Conservation (phyloP, 2,329 filamentous ascomycete species). For the Cryphonectria parasitica region DNA sequence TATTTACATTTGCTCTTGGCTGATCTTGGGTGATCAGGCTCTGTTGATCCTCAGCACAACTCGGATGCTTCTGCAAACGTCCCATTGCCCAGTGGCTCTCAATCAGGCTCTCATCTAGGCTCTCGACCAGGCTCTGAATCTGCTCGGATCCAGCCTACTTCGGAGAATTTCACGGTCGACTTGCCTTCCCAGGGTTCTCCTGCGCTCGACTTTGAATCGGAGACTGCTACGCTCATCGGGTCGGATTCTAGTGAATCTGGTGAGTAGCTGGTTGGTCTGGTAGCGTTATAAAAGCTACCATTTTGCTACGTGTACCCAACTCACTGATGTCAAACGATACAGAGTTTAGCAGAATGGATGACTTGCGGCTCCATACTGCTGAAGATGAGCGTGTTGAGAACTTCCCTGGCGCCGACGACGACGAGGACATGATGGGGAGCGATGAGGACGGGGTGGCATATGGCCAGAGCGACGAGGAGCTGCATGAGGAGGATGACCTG, state of each 20-base stretch:
- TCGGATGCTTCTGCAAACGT: neutral
- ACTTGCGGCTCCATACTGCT: slow-evolving; percentile 30
- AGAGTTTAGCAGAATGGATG: slow-evolving; percentile 27
- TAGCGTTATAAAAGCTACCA: neutral
- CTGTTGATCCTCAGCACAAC: too few species aligned
- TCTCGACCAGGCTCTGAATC: neutral
- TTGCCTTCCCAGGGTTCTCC: neutral
- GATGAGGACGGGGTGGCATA: slow-evolving; percentile 15
- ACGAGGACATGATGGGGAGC: slow-evolving; percentile 24
- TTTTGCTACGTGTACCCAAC: neutral
- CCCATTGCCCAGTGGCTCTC: neutral
- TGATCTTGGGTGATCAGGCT: neutral
- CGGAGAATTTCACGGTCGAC: neutral
- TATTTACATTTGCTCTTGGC: neutral
- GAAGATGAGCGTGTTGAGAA: slow-evolving; percentile 33
- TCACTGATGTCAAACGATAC: slow-evolving; percentile 1
- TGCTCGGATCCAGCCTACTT: neutral
- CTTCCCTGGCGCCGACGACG: slow-evolving; percentile 31
- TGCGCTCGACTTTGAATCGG: neutral
- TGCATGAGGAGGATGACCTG: slow-evolving; percentile 21
- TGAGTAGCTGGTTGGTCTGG: neutral
- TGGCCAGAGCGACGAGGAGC: slow-evolving; percentile 15
- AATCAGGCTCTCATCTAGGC: neutral
- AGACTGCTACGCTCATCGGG: neutral
- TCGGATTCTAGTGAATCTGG: slow-evolving; percentile 2